A percentile compares a stretch with the other conserved stretches of the same genome.
These are phyloP conservation scores for Syncephalastrum contaminatum DNA, from an alignment of 371 early-diverging fungal genomes.

Conservation along the genomic window DNA sequence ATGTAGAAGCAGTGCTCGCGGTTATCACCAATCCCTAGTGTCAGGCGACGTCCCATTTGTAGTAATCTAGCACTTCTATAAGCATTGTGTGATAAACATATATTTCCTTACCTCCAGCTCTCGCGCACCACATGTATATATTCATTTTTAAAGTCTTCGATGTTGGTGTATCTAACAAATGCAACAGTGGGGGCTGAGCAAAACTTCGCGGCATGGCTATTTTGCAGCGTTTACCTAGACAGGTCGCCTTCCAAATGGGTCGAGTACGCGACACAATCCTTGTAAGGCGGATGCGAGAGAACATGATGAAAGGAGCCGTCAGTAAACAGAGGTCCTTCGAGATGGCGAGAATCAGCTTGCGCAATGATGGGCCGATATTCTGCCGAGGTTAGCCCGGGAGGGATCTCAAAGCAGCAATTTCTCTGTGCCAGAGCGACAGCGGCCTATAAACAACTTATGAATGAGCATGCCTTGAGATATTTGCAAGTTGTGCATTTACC, in stretches of 20 bases:
- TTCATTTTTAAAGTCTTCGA: conserved; percentile 74
- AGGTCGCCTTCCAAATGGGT: conserved; percentile 82
- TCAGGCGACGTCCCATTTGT: conserved; percentile 70
- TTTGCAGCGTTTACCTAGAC: conserved; percentile 45
- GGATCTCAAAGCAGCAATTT: conserved; percentile 83
- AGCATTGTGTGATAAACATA: background rate
- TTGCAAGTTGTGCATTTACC: conserved; percentile 30
- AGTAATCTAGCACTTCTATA: conserved; percentile 50
- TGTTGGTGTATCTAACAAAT: conserved; percentile 61
- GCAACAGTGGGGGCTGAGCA: background rate
- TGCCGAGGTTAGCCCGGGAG: conserved; percentile 67
- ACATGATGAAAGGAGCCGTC: conserved; percentile 80
- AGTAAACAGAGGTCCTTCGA: conserved; percentile 59
- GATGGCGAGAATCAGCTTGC: conserved; percentile 72
- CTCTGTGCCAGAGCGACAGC: conserved; percentile 82
- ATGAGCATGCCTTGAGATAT: background rate
- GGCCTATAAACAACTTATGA: conserved; percentile 38
- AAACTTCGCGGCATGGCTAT: background rate
- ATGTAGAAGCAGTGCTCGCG: conserved; percentile 86
- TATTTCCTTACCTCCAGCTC: conserved; percentile 57
- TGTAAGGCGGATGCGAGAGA: conserved; percentile 92
- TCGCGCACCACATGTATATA: conserved; percentile 74
- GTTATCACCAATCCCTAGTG: conserved; percentile 92
- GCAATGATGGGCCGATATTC: conserved; percentile 82
- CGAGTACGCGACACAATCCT: conserved; percentile 85